phyloP scores from a whole-genome alignment of 2,329 filamentous ascomycete genomes.

The Penicillium sp. region DNA sequence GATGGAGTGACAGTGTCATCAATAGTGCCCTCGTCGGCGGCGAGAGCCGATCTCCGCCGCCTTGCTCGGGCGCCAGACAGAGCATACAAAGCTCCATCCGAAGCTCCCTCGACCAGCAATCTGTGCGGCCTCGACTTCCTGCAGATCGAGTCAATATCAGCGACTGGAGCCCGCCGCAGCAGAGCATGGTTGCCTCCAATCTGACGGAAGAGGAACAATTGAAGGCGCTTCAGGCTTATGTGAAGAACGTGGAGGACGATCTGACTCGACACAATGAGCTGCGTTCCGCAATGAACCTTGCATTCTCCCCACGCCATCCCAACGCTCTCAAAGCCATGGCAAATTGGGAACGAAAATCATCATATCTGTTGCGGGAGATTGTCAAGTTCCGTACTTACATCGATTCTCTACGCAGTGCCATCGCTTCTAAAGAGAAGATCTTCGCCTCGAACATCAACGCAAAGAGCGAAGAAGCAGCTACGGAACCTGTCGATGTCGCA shows the following conservation, averaged over 20 bases:
- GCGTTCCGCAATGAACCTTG: conserved; percentile 78
- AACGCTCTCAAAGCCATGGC: conserved; percentile 82
- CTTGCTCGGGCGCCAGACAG: conserved; percentile 44
- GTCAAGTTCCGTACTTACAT: conserved; percentile 97
- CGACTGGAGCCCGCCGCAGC: conserved; percentile 84
- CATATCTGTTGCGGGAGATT: conserved; percentile 86
- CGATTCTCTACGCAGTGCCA: conserved; percentile 72
- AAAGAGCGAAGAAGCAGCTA: neutral
- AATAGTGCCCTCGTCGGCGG: conserved; percentile 67
- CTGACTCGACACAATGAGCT: conserved; percentile 83
- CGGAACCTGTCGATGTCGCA: conserved; percentile 1
- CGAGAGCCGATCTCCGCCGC: conserved; percentile 35
- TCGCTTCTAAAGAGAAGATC: conserved; percentile 66
- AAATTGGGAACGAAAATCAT: conserved; percentile 96
- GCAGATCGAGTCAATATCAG: conserved; percentile 80
- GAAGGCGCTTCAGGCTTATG: conserved; percentile 69
- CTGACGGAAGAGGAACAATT: conserved; percentile 78
- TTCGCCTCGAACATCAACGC: conserved; percentile 43
- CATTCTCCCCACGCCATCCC: conserved; percentile 77
- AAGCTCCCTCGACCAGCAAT: conserved; percentile 63
- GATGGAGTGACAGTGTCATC: conserved; percentile 85
- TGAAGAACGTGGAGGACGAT: conserved; percentile 80
- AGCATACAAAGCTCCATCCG: conserved; percentile 61
- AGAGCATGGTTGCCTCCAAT: conserved; percentile 82
- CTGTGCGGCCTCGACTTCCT: conserved; percentile 65